These are phyloP conservation scores for Hypoxylon sp. DNA, from an alignment of 2,329 filamentous ascomycete genomes.

Conservation along the genomic window DNA sequence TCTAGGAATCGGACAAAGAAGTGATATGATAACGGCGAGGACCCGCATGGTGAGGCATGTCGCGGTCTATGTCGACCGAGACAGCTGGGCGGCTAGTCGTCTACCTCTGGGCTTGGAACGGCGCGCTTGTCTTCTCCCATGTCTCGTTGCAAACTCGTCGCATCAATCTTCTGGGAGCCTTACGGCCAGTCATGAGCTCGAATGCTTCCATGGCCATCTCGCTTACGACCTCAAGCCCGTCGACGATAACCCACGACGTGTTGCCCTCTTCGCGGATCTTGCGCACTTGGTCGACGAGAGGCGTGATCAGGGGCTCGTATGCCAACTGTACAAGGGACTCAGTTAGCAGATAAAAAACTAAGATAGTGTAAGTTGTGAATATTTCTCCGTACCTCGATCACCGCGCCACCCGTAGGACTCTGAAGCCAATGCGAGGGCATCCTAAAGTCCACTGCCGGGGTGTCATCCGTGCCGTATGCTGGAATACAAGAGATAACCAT, in stretches of 20 bases:
- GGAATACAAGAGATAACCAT: slow-evolving; percentile 78
- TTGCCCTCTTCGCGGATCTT: slow-evolving; percentile 56
- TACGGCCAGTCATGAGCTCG: slow-evolving; percentile 76
- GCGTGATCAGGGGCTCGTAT: slow-evolving; percentile 75
- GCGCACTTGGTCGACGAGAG: slow-evolving; percentile 72
- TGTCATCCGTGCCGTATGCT: slow-evolving; percentile 66
- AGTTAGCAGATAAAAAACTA: slow-evolving; percentile 12
- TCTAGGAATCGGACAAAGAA: background rate
- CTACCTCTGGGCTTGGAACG: slow-evolving; percentile 45
- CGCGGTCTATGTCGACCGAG: background rate
- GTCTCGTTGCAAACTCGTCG: slow-evolving; percentile 61
- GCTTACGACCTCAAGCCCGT: slow-evolving; percentile 74
- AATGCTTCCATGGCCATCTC: slow-evolving; percentile 82
- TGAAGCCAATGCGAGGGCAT: slow-evolving; percentile 73
- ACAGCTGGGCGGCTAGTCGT: background rate
- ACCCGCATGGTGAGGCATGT: background rate
- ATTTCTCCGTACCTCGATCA: slow-evolving; percentile 62
- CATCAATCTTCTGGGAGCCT: slow-evolving; percentile 75
- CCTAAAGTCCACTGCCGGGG: slow-evolving; percentile 71
- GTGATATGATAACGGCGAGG: background rate
- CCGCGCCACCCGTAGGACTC: slow-evolving; percentile 75
- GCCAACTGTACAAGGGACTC: slow-evolving; percentile 55
- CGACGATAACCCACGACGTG: slow-evolving; percentile 73
- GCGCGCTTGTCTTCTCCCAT: slow-evolving; percentile 51
- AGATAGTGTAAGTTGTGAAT: background rate